phyloP scores from a whole-genome alignment of 2,329 filamentous ascomycete species.

The Fusarium sp. region DNA sequence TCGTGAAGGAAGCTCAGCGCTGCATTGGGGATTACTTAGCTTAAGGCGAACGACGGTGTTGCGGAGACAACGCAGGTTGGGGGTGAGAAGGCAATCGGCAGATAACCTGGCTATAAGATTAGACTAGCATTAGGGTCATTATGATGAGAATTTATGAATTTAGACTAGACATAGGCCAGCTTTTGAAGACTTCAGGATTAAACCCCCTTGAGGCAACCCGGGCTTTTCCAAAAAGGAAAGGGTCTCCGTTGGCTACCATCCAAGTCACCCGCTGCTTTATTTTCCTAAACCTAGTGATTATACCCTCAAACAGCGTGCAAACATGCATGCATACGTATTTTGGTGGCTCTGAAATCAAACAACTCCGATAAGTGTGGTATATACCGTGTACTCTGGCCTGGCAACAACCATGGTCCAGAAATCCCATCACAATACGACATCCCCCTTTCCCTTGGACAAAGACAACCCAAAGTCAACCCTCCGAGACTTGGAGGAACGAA shows the following conservation, averaged over 20 bases:
- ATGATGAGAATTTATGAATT: neutral
- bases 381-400: neutral
- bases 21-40: no score
- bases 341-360: neutral
- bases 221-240: no score
- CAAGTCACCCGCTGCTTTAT: neutral
- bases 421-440: neutral
- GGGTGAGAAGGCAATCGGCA: no score
- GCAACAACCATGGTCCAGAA: neutral
- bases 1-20: no score
- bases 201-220: neutral
- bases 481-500: neutral
- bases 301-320: neutral
- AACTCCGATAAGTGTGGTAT: neutral
- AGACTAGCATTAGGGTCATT: accelerated
- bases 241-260: neutral
- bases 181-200: neutral
- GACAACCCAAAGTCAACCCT: neutral
- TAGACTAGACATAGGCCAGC: neutral
- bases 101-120: neutral
- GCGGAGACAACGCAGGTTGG: no score
- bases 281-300: neutral
- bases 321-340: neutral
- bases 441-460: neutral
- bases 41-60: no score